phyloP scores from a whole-genome alignment of 73 alveolate genomes.

The Paramecium sexaurelia region DNA sequence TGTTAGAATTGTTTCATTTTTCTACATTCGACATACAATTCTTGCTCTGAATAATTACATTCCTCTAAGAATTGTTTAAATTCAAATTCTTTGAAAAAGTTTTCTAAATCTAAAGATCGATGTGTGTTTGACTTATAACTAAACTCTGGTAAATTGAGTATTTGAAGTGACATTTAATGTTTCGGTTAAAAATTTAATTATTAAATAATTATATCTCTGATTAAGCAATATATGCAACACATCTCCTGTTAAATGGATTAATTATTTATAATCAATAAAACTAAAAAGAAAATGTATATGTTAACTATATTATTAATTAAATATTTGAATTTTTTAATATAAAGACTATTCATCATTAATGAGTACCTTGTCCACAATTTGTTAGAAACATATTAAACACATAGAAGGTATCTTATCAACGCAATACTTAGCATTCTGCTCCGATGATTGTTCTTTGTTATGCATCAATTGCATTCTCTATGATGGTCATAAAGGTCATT shows the following conservation, averaged over 20 bases:
- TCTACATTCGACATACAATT: constrained; percentile 15
- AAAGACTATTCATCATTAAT: not conserved
- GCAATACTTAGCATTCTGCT: constrained; percentile 80
- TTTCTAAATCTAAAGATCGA: not conserved
- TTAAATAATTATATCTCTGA: not conserved
- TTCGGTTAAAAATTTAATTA: constrained; percentile 13
- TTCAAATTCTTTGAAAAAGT: constrained; percentile 35
- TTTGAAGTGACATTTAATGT: constrained; percentile 14
- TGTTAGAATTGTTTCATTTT: not conserved
- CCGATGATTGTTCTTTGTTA: constrained; percentile 70
- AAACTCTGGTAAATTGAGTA: constrained; percentile 37
- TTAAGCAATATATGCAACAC: not conserved
- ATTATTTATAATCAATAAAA: not conserved
- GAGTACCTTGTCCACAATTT: constrained; percentile 1
- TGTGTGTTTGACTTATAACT: not conserved
- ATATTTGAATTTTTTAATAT: not conserved
- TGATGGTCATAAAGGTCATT: constrained; percentile 85
- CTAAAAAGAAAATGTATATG: not conserved
- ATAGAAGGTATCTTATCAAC: constrained; percentile 25
- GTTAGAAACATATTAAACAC: constrained; percentile 32
- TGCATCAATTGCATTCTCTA: constrained; percentile 85
- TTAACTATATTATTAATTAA: not conserved
- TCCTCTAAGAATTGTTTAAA: not conserved
- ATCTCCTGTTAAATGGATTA: not conserved
- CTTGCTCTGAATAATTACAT: not conserved